These are phyloP conservation scores for Cinnamomum chago DNA, from an alignment of 164 flowering plant species.

Conservation along the genomic window DNA sequence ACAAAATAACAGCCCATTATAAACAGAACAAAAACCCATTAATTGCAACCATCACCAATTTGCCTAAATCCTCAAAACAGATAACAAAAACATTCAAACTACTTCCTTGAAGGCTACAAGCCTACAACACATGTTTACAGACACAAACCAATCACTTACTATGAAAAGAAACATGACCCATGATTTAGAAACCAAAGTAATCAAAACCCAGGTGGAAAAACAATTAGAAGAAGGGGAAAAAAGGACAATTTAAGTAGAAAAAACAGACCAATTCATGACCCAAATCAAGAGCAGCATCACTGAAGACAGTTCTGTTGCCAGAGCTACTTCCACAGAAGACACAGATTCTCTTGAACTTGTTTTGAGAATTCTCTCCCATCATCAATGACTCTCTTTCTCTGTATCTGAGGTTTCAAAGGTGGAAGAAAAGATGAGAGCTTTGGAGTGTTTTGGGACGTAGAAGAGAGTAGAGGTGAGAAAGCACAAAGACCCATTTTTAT, in stretches of 20 bases:
- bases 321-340: conserved; percentile 76
- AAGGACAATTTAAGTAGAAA: background rate
- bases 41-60: background rate
- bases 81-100: background rate
- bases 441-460: background rate
- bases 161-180: background rate
- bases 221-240: no score
- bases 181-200: background rate
- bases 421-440: background rate
- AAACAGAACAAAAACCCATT: background rate
- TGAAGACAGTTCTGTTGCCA: conserved; percentile 53
- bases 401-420: background rate
- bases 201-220: background rate
- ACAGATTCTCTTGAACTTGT: conserved; percentile 55
- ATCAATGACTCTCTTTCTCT: background rate
- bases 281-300: conserved; percentile 70
- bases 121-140: background rate
- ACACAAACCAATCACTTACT: background rate
- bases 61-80: background rate
- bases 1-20: background rate
- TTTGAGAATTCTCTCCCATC: conserved; percentile 6
- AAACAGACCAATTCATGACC: conserved; percentile 62
- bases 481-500: background rate
- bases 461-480: background rate
- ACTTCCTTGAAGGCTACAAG: background rate